Percentiles rank a stretch among this genome's conserved stretches.
Evolutionary conservation across 2,329 filamentous ascomycete genomes (phyloP).

Genomic region (Fusarium globosum): DNA sequence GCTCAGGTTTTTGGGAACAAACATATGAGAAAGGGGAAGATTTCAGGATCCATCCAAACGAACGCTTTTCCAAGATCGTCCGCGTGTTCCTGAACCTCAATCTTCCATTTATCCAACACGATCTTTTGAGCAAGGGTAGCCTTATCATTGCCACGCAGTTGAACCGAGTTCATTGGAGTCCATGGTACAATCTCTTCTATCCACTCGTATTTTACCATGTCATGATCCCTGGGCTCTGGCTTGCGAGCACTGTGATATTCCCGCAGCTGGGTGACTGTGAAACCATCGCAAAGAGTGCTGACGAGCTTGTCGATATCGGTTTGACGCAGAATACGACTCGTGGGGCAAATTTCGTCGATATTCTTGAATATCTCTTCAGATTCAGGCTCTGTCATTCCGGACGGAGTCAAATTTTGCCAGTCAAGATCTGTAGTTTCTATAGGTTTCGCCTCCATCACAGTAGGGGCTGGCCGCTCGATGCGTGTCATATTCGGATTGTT

Average conservation of each 20-base stretch:
- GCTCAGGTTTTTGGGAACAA: constrained; percentile 40
- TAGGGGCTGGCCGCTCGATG: constrained; percentile 20
- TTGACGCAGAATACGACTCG: constrained; percentile 51
- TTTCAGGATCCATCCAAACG: constrained; percentile 53
- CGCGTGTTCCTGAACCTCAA: constrained; percentile 60
- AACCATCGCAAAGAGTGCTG: constrained; percentile 55
- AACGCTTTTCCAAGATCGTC: constrained; percentile 55
- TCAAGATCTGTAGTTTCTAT: constrained; percentile 35
- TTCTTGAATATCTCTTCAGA: constrained; percentile 55
- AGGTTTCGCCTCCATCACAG: constrained; percentile 35
- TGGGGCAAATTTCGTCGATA: constrained; percentile 62
- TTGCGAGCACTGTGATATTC: constrained; percentile 52
- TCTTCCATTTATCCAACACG: constrained; percentile 61
- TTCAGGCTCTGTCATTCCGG: constrained; percentile 42
- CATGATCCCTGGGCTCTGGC: background rate
- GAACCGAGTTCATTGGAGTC: constrained; percentile 41
- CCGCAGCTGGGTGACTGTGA: constrained; percentile 59
- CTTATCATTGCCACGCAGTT: constrained; percentile 51
- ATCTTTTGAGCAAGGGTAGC: constrained; percentile 55
- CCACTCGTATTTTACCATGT: constrained; percentile 53
- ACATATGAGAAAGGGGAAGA: constrained; percentile 61
- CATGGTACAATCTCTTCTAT: constrained; percentile 55
- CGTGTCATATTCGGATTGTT: constrained; percentile 51
- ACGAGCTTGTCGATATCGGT: constrained; percentile 57
- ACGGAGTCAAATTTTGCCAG: constrained; percentile 48